Base-by-base conservation (phyloP, 257 asterid species). In the Nicotiana otophora region DNA sequence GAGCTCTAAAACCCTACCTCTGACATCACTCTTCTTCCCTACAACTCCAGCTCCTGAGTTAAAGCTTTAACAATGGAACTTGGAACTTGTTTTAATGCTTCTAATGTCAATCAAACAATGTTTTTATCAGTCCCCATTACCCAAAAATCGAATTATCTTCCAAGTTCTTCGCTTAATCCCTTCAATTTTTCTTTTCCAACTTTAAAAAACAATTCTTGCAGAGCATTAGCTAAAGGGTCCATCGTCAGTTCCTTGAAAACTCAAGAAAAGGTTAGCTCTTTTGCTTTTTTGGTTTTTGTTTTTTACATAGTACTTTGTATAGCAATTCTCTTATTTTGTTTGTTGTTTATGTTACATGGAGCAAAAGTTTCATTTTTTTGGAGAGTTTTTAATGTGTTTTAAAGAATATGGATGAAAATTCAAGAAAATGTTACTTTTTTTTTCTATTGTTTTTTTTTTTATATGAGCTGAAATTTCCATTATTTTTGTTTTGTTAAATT, bases 41-140 rank as follows among this genome's bases (percentile, higher is more conserved):
- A 23, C 26, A 23, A 23, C 23, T 55, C 62, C 28, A 60, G 3
- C 30, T 60, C 65, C 2, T 19, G 2, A 1, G 1, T 12, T 60
- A n/a, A 3, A 61, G 31, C 66, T 61, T 61, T 23, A 61, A 61
- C 81, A 19, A 81, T 90, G 95, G 93, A 92, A 33, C 80, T 90
- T 31, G 85, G 87, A 16, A 76, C 89, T 11, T 53, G 57, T 81
- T 76, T 82, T 62, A 81, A 46, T 66, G 81, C 82, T 77, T 80
- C 85, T 33, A 63, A 74, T 79, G 10, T 83, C 31, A 87, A 77
- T 4, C 57, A 8, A 33, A 82, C 78, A 10, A 77, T 87, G 61
- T 84, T 84, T n/a, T 83, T 28, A 34, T 74, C 61, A 58, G 17
- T 69, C 15, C 88, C 88, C 12, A 64, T 74, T 23, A 63, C 42